Conservation (phyloP, 1,284 basidiomycete species). For the Coriolopsis trogii region DNA sequence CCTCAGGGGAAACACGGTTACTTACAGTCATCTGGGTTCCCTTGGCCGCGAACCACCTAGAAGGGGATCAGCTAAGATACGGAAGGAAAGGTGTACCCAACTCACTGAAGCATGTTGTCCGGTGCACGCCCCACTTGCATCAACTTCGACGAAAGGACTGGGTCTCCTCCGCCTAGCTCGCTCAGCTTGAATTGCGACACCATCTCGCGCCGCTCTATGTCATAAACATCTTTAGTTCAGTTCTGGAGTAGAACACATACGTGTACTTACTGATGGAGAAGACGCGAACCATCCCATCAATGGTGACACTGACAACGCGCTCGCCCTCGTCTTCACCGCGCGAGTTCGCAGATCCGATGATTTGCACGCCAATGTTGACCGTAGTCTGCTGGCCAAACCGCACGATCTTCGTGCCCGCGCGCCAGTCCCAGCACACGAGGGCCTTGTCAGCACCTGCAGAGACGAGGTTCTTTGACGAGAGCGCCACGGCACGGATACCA, state of each 20-base stretch:
- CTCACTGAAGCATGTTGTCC: conserved; percentile 82
- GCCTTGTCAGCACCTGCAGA: conserved; percentile 89
- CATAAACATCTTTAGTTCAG: neutral
- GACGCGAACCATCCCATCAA: conserved; percentile 89
- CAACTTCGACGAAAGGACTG: conserved; percentile 63
- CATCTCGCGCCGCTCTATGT: conserved; percentile 77
- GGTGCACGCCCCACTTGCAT: conserved; percentile 76
- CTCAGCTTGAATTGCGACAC: conserved; percentile 87
- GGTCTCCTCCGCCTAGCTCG: conserved; percentile 74
- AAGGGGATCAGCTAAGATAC: neutral
- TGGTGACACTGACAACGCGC: conserved; percentile 85
- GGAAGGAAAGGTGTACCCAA: conserved; percentile 11
- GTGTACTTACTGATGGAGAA: conserved; percentile 81
- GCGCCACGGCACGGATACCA: conserved; percentile 84
- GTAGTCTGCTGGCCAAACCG: conserved; percentile 93
- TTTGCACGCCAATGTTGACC: conserved; percentile 87
- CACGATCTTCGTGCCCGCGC: conserved; percentile 83
- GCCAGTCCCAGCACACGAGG: conserved; percentile 92
- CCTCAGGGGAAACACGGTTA: too few relatives aligned
- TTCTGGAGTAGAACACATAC: neutral
- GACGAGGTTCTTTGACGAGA: conserved; percentile 84
- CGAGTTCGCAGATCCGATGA: conserved; percentile 50
- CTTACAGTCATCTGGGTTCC: conserved; percentile 86
- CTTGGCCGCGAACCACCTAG: conserved; percentile 88
- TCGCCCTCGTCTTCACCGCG: conserved; percentile 63